Base-by-base conservation (phyloP, 225 moss, liverwort and hornwort species). In the Polytrichum formosum region DNA sequence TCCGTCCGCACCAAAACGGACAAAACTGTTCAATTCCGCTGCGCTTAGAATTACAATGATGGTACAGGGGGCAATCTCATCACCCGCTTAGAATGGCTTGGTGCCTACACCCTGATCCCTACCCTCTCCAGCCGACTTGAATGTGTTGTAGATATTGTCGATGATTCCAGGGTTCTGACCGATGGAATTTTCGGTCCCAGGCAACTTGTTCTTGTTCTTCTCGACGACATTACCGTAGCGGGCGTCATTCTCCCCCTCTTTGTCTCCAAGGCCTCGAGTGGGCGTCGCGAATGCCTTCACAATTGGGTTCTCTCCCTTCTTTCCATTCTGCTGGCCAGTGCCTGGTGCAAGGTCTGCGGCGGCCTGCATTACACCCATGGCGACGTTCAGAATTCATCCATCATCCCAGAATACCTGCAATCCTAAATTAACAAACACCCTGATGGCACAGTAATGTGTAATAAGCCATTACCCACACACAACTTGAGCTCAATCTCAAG, bases 231-330 rank as follows among this genome's bases (percentile, higher is more conserved):
- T 74, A 0, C 82, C 66, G 13, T 72, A 27, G 4, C 72, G 77
- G 5, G 67, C 83, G 28, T 85, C 78, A 7, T 73, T 82, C 70
- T 82, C 90, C 2, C 84, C 84, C 18, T 53, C 33, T 70, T 90
- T 89, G 33, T 89, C 89, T 20, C 76, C 84, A 18, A 81, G 56
- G 0, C 89, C 86, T 17, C 89, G 84, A 1, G 79, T 81, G 5
- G 86, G 78, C 1, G 91, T 84, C 1, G 84, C 75, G 1, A 91
- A 87, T 1, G 70, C 75, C 77, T 89, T 91, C 77, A 33, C 89
- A 21, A 91, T 73, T 0, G 83, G 81, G 76, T 90, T 87, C 65
- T 68, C 72, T 21, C 81, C 83, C 18, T 33, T 77, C 75, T 83
- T 85, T 0, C 78, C 80, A 5, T 68, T 68, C 73, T 85, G 81